Percentiles rank a stretch among this genome's conserved stretches.
Evolutionary conservation across 257 asterid species (phyloP).

Genomic region (Nyctanthes arbortristis): DNA sequence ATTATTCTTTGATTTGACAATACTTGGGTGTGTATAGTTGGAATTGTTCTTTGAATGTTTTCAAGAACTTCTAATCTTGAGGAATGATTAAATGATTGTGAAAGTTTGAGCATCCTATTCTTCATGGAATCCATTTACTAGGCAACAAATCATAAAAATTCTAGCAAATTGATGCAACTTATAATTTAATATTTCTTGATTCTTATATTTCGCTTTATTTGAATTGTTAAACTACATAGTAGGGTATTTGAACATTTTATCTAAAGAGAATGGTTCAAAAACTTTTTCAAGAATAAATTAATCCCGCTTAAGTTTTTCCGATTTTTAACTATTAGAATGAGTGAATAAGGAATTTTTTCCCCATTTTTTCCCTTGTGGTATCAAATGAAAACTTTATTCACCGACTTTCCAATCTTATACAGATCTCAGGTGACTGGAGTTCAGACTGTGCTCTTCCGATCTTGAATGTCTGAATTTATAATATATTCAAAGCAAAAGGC

Average conservation of each 20-base stretch:
- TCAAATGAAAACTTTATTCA: slow-evolving; percentile 10
- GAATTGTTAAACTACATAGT: not conserved
- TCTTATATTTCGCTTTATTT: not conserved
- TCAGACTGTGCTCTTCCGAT: too few species aligned
- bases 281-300: not conserved
- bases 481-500: not conserved
- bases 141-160: slow-evolving; percentile 17
- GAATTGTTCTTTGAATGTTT: slow-evolving; percentile 14
- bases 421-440: too few species aligned
- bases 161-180: slow-evolving; percentile 1
- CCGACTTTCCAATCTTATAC: too few species aligned
- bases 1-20: slow-evolving; percentile 48
- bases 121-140: slow-evolving; percentile 24
- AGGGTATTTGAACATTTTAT: not conserved
- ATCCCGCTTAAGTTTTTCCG: not conserved
- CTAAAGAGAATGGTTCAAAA: not conserved
- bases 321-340: not conserved
- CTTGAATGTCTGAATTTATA: not conserved
- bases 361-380: slow-evolving; percentile 2
- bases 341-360: not conserved
- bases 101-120: slow-evolving; percentile 42
- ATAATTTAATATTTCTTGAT: not conserved
- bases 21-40: slow-evolving; percentile 5
- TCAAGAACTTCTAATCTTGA: slow-evolving; percentile 23
- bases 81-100: slow-evolving; percentile 12